Percentiles rank a stretch among this genome's conserved stretches.
phyloP scores from a whole-genome alignment of 2,329 filamentous ascomycete genomes.

The Myriosclerotinia duriaeana region DNA sequence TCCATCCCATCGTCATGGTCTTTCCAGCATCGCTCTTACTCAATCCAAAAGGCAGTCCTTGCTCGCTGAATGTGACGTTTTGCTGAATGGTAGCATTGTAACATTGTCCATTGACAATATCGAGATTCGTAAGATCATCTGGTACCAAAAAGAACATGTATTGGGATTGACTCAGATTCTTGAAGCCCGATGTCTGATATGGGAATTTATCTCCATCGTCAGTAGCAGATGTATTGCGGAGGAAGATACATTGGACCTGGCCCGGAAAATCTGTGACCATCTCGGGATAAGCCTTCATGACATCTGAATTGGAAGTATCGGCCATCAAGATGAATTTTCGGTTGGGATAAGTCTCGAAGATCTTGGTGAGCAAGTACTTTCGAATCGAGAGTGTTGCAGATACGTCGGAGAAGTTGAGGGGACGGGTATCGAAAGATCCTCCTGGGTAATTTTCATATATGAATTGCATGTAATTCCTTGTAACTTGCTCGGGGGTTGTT shows the following conservation, averaged over 20 bases:
- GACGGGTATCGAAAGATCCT: constrained; percentile 68
- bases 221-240: constrained; percentile 72
- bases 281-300: constrained; percentile 65
- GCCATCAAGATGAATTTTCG: constrained; percentile 75
- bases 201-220: constrained; percentile 68
- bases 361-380: constrained; percentile 65
- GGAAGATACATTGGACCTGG: constrained; percentile 74
- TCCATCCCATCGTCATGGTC: neutral
- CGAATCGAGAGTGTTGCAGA: constrained; percentile 71
- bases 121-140: constrained; percentile 64
- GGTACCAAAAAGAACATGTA: constrained; percentile 81
- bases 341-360: constrained; percentile 73
- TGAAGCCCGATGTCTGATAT: constrained; percentile 71
- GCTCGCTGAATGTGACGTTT: constrained; percentile 69
- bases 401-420: constrained; percentile 76
- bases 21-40: constrained; percentile 31
- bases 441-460: constrained; percentile 77
- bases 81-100: constrained; percentile 63
- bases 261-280: constrained; percentile 65
- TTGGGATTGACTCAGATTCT: constrained; percentile 60
- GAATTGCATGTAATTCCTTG: constrained; percentile 75
- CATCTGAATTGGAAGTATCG: constrained; percentile 74
- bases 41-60: constrained; percentile 53
- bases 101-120: constrained; percentile 68
- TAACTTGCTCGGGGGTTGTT: constrained; percentile 75